These are phyloP conservation scores for Xylaria sp. DNA, from an alignment of 2,329 filamentous ascomycete genomes.

Conservation along the genomic window DNA sequence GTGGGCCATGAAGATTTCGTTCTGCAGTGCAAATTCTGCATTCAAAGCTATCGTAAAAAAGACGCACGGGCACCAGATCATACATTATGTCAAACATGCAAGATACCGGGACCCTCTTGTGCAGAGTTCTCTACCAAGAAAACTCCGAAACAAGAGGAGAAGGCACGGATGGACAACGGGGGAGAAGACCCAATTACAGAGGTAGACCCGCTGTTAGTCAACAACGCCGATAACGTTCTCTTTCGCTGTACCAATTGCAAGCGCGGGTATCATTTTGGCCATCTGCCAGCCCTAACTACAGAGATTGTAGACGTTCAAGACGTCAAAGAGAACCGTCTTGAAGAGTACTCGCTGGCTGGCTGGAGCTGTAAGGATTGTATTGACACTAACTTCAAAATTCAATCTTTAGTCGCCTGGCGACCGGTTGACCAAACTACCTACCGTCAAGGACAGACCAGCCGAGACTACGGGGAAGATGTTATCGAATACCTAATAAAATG, in stretches of 20 bases:
- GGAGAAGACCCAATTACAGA: constrained; percentile 79
- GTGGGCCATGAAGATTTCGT: constrained; percentile 80
- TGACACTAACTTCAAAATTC: constrained; percentile 73
- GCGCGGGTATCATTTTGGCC: constrained; percentile 84
- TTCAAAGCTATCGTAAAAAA: constrained; percentile 74
- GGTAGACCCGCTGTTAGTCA: constrained; percentile 72
- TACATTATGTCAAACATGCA: constrained; percentile 78
- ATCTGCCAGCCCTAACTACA: constrained; percentile 69
- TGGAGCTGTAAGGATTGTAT: constrained; percentile 87
- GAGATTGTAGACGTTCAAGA: constrained; percentile 56
- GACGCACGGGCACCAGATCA: constrained; percentile 76
- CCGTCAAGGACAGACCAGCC: constrained; percentile 60
- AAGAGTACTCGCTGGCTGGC: constrained; percentile 73
- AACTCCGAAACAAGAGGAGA: constrained; percentile 83
- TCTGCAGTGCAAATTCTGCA: constrained; percentile 88
- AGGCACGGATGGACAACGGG: constrained; percentile 79
- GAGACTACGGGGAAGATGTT: constrained; percentile 75
- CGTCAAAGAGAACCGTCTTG: constrained; percentile 70
- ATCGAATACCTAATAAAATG: constrained; percentile 95
- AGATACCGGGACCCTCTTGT: constrained; percentile 73
- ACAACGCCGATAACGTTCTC: constrained; percentile 80
- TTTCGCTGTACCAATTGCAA: constrained; percentile 85
- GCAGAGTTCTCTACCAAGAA: constrained; percentile 77
- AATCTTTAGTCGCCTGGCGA: constrained; percentile 88
- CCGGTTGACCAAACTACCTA: constrained; percentile 70